phyloP scores from a whole-genome alignment of 2,329 filamentous ascomycete genomes.

The Neospermospora avenae region DNA sequence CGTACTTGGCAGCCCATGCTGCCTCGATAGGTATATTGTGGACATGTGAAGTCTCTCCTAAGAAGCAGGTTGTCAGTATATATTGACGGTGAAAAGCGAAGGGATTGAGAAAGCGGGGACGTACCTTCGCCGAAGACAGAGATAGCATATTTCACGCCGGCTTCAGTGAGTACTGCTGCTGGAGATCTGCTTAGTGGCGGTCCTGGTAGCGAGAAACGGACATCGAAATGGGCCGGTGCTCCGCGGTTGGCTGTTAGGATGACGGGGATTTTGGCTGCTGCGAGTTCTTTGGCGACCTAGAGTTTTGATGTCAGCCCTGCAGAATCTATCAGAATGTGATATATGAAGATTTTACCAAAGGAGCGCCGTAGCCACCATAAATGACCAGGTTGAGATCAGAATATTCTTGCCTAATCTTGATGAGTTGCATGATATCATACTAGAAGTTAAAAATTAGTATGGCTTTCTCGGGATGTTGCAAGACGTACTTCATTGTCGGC shows the following conservation, averaged over 20 bases:
- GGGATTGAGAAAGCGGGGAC: conserved; percentile 17
- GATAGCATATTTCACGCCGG: conserved; percentile 40
- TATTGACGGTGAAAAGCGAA: neutral
- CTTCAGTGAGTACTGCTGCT: conserved; percentile 39
- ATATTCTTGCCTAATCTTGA: conserved; percentile 39
- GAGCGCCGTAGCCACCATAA: conserved; percentile 40
- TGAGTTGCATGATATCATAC: conserved; percentile 42
- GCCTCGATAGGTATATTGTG: conserved; percentile 41
- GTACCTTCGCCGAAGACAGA: conserved; percentile 31
- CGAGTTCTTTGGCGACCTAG: conserved; percentile 40
- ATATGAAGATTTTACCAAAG: conserved; percentile 32
- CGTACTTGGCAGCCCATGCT: conserved; percentile 41
- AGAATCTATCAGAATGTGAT: neutral
- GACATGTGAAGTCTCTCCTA: conserved; percentile 32
- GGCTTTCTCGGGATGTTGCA: neutral
- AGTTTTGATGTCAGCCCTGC: neutral
- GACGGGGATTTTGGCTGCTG: conserved; percentile 40
- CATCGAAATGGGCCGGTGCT: conserved; percentile 37
- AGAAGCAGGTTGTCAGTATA: neutral
- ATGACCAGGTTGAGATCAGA: conserved; percentile 38
- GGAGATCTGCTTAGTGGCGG: conserved; percentile 42
- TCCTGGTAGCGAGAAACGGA: conserved; percentile 39
- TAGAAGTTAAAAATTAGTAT: neutral
- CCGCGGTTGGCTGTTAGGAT: conserved; percentile 41
- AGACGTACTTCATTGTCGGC: conserved; percentile 38